These are phyloP conservation scores for Calonectria pteridis DNA, from an alignment of 2,329 filamentous ascomycete genomes.

Conservation along the genomic window DNA sequence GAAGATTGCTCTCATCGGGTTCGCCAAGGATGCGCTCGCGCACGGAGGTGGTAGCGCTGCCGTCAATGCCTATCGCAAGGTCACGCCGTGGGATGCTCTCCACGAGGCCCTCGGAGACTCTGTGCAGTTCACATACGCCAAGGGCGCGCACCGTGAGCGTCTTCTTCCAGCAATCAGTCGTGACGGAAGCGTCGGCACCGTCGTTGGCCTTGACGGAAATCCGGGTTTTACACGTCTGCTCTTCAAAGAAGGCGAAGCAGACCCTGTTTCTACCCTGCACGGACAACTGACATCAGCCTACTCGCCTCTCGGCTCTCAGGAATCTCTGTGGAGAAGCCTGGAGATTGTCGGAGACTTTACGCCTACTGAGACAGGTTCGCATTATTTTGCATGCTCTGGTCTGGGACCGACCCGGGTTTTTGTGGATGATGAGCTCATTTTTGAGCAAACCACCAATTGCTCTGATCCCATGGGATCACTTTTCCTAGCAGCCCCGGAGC, in stretches of 20 bases:
- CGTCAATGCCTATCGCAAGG: neutral
- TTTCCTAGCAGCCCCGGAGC: constrained; percentile 42
- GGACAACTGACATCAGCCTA: constrained; percentile 37
- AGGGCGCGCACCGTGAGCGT: neutral
- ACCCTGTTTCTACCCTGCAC: constrained; percentile 34
- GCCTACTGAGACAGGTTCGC: constrained; percentile 37
- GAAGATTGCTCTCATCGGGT: constrained; percentile 48
- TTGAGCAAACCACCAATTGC: constrained; percentile 43
- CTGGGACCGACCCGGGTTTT: constrained; percentile 43
- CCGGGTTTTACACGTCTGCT: constrained; percentile 45
- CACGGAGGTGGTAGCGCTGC: neutral
- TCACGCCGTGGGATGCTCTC: constrained; percentile 1
- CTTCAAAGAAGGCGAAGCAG: constrained; percentile 35
- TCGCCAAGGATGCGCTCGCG: neutral
- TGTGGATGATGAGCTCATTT: constrained; percentile 44
- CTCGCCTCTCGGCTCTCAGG: constrained; percentile 41
- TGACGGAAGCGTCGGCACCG: constrained; percentile 26
- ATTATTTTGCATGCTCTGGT: constrained; percentile 48
- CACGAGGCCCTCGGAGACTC: neutral
- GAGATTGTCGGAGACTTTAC: constrained; percentile 47
- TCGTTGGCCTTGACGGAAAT: constrained; percentile 44
- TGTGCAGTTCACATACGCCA: neutral
- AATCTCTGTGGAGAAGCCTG: constrained; percentile 40
- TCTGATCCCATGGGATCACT: constrained; percentile 48
- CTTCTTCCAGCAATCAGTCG: neutral